Conservation (phyloP, 2,329 filamentous ascomycete genomes). For the Exophiala calicioides region DNA sequence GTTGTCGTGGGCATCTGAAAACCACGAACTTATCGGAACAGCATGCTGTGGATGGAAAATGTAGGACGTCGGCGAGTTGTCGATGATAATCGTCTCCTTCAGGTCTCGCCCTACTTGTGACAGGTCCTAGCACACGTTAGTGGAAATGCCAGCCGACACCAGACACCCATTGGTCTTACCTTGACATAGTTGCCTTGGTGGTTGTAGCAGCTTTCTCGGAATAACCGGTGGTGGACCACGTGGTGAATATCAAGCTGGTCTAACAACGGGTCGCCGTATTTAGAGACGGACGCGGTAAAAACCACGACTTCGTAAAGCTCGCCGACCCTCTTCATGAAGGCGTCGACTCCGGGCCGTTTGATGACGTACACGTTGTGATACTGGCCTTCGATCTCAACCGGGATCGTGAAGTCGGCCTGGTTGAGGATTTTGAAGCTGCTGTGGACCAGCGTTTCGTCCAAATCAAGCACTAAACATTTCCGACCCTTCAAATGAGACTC, state of each 20-base stretch:
- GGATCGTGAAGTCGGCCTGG: slow-evolving; percentile 98
- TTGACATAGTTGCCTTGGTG: slow-evolving; percentile 99
- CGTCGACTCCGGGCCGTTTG: slow-evolving; percentile 96
- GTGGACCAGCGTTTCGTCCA: slow-evolving; percentile 96
- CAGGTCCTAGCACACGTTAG: slow-evolving; percentile 62
- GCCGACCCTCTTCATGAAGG: slow-evolving; percentile 98
- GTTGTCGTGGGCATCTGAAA: slow-evolving; percentile 98
- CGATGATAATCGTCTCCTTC: slow-evolving; percentile 98
- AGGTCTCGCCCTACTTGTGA: slow-evolving; percentile 95
- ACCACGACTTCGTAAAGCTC: slow-evolving; percentile 98
- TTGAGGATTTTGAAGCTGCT: slow-evolving; percentile 99
- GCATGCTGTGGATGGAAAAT: slow-evolving; percentile 99
- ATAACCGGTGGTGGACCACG: slow-evolving; percentile 92
- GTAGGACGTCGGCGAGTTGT: slow-evolving; percentile 98
- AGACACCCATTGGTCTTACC: slow-evolving; percentile 38
- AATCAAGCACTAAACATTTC: slow-evolving; percentile 91
- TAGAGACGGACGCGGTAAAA: slow-evolving; percentile 97
- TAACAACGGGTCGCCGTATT: slow-evolving; percentile 95
- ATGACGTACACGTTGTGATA: slow-evolving; percentile 99
- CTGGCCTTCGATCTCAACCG: slow-evolving; percentile 97
- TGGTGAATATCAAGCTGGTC: slow-evolving; percentile 97
- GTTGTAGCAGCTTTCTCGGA: slow-evolving; percentile 98
- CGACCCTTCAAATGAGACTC: slow-evolving; percentile 77
- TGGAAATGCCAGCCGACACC: background rate
- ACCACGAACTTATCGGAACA: slow-evolving; percentile 99